phyloP scores from a whole-genome alignment of 345 rosid species.

The Sisymbrium altissimum region DNA sequence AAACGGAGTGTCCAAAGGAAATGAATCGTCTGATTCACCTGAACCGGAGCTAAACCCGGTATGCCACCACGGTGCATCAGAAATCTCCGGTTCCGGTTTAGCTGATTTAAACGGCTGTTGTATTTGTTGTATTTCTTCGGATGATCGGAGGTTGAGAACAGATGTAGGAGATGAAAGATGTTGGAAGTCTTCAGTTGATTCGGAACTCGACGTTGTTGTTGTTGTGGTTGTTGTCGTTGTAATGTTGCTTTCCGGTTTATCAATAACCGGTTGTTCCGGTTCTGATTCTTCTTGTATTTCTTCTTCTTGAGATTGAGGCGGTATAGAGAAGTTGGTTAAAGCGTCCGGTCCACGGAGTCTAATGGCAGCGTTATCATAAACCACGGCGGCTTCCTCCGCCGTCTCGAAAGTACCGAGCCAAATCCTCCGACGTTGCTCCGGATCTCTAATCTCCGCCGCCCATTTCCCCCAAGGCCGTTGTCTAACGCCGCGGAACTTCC shows the following conservation, averaged over 20 bases:
- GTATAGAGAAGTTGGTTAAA: constrained; percentile 63
- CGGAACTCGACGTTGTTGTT: constrained; percentile 41
- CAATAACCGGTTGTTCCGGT: constrained; percentile 26
- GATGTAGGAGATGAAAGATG: constrained; percentile 74
- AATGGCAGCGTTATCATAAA: constrained; percentile 88
- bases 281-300: constrained; percentile 12
- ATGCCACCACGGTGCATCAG: constrained; percentile 23
- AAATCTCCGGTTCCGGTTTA: constrained; percentile 12
- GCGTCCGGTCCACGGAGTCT: constrained; percentile 91
- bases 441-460: constrained; percentile 99
- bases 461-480: constrained; percentile 99
- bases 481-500: constrained; percentile 84
- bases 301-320: constrained; percentile 30
- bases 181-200: constrained; percentile 61
- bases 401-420: constrained; percentile 93
- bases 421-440: constrained; percentile 65
- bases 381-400: constrained; percentile 95
- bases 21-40: constrained; percentile 41
- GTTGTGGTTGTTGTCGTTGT: constrained; percentile 1
- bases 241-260: constrained; percentile 28
- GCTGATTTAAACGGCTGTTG: constrained; percentile 35
- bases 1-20: constrained; percentile 49
- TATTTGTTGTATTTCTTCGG: constrained; percentile 47
- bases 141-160: constrained; percentile 54
- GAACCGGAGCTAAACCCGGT: constrained; percentile 35